Percentiles rank a stretch among this genome's conserved stretches.
Evolutionary conservation across 768 basidiomycete species (phyloP).

Genomic region (Mycena albidolilacea): DNA sequence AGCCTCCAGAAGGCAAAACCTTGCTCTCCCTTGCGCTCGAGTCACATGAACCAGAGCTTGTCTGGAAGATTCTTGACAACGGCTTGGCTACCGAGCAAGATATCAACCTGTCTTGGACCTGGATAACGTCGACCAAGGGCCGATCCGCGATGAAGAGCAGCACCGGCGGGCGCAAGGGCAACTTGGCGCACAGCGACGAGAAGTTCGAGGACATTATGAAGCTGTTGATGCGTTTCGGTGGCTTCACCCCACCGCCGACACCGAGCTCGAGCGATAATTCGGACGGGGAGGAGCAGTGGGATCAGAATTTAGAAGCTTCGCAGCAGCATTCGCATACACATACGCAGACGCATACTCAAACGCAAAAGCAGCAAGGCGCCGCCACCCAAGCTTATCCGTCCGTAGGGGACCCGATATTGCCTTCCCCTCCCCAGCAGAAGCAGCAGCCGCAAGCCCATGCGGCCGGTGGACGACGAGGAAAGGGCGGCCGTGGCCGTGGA

Average conservation of each 20-base stretch:
- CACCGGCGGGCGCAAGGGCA: constrained; percentile 39
- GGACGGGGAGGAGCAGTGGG: constrained; percentile 34
- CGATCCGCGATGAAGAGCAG: constrained; percentile 43
- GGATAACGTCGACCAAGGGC: constrained; percentile 57
- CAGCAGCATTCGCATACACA: background rate
- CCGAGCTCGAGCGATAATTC: constrained; percentile 36
- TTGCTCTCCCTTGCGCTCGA: constrained; percentile 71
- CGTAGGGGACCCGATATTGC: constrained; percentile 21
- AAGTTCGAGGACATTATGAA: constrained; percentile 67
- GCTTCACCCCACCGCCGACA: constrained; percentile 63
- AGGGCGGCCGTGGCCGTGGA: constrained; percentile 54
- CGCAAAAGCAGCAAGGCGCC: constrained; percentile 23
- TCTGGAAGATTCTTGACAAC: constrained; percentile 75
- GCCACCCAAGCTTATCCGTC: constrained; percentile 25
- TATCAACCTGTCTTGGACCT: constrained; percentile 66
- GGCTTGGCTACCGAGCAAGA: constrained; percentile 65
- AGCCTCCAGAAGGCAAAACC: constrained; percentile 55
- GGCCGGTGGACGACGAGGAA: constrained; percentile 57
- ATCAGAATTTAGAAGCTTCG: constrained; percentile 19
- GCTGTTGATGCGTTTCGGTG: constrained; percentile 66
- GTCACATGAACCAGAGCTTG: constrained; percentile 73
- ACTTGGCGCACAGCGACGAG: constrained; percentile 44
- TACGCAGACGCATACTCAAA: constrained; percentile 5
- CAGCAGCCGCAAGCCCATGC: constrained; percentile 25
- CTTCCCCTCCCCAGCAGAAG: constrained; percentile 26